Base-by-base conservation (phyloP, 2,329 filamentous ascomycete species). In the Exophiala mesophila region DNA sequence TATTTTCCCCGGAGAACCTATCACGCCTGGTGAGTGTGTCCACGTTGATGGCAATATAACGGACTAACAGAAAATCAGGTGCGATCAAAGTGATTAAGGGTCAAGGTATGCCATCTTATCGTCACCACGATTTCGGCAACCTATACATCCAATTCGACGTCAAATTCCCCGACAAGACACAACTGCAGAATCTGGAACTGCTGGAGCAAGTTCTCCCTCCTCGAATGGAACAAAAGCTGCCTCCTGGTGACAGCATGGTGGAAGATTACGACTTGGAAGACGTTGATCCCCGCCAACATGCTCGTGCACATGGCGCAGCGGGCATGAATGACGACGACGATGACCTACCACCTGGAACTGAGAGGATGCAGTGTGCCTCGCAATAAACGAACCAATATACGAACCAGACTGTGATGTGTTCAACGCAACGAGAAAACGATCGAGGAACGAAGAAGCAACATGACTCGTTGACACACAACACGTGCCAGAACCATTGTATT, bases 71-170 rank as follows among this genome's bases (percentile, higher is more conserved):
- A 19, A 10, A 35, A 28, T 41, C 57, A 95, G 92, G 86, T 56
- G 75, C 87, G 55, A 78, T 97, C 64, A 97, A 96, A 74, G 85
- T 95, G 68, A 83, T 98, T 59, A 86, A 87, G 54, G 89, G 88
- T 53, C 92, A 98, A 70, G 92, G 92, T 65, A 98, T 98, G 92
- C 92, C 92, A 30, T 94, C 92, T 3, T 85, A 80, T 68, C 82
- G 92, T 58, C 92, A 97, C 68, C 92, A 98, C 74, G 86, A 97
- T 68, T 82, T 78, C 62, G 92, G 92, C 60, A 96, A 98, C 71
- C 75, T 98, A 57, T 98, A 92, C 73, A 88, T 98, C 61, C 88
- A 94, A 63, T 98, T 98, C 72, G 83, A 86, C 60, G 88, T 98
- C 69, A 95, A 94, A 71, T 97, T 98, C 77, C 92, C 92, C 36